These are phyloP conservation scores for Penicillium bovifimosum DNA, from an alignment of 495 filamentous ascomycete genomes.

Conservation along the genomic window DNA sequence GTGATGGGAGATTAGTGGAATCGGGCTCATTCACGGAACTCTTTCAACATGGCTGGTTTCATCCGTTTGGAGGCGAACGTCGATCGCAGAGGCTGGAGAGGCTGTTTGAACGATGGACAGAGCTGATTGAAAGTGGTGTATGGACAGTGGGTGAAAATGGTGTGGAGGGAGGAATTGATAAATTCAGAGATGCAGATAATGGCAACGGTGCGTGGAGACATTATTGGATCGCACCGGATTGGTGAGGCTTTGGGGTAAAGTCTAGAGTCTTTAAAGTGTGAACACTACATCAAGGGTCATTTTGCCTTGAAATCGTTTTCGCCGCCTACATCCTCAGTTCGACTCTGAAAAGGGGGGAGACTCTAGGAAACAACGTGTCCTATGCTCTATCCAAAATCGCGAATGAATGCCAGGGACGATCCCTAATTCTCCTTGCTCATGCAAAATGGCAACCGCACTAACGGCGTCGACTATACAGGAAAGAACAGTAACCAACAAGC, in stretches of 20 bases:
- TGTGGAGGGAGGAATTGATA: conserved; percentile 35
- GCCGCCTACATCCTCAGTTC: too few species aligned
- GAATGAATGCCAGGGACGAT: conserved; percentile 7
- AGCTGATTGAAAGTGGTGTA: conserved; percentile 32
- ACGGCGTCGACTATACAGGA: conserved; percentile 8
- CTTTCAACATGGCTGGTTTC: conserved; percentile 34
- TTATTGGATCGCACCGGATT: conserved; percentile 30
- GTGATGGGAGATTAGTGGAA: conserved; percentile 26
- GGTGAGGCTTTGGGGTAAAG: conserved; percentile 27
- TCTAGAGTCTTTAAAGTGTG: too few species aligned
- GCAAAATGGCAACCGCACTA: conserved; percentile 13
- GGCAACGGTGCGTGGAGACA: conserved; percentile 20
- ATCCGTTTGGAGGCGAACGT: conserved; percentile 32
- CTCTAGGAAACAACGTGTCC: neutral
- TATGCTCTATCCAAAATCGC: conserved; percentile 8
- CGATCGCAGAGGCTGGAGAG: conserved; percentile 32
- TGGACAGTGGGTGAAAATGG: conserved; percentile 39
- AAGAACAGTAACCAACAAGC: conserved; percentile 1
- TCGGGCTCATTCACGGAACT: conserved; percentile 20
- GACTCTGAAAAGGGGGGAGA: too few species aligned
- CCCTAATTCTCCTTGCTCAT: conserved; percentile 20
- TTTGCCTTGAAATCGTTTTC: too few species aligned
- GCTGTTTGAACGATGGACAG: conserved; percentile 28
- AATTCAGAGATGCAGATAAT: conserved; percentile 32
- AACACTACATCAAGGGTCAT: too few species aligned